These are phyloP conservation scores for Dictyostelium capitatum DNA, from an alignment of 78 protist species.

Conservation along the genomic window DNA sequence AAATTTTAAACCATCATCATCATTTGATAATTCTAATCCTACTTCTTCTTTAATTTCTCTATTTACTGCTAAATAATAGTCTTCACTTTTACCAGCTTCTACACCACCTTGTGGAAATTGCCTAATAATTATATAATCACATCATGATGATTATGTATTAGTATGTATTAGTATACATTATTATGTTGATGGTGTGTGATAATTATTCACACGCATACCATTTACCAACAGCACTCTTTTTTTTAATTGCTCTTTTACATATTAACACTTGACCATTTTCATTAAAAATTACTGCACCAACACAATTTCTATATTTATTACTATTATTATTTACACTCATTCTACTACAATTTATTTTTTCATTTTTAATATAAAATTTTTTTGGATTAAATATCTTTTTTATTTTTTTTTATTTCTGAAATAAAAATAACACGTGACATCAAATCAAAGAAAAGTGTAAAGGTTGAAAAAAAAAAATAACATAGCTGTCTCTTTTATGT, in stretches of 20 bases:
- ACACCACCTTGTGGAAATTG: constrained; percentile 75
- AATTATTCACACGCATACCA: too few species aligned
- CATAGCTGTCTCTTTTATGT: too few species aligned
- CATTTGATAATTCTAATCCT: constrained; percentile 21
- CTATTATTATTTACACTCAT: neutral
- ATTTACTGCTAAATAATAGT: constrained; percentile 22
- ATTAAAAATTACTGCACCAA: constrained; percentile 63
- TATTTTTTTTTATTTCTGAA: too few species aligned
- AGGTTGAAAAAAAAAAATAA: too few species aligned
- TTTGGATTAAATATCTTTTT: too few species aligned
- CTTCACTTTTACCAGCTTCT: constrained; percentile 17
- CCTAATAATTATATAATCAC: constrained; percentile 14
- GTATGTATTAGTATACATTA: neutral
- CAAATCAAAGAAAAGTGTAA: too few species aligned
- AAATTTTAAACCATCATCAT: constrained; percentile 12
- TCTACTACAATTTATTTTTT: too few species aligned
- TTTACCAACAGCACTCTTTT: constrained; percentile 51
- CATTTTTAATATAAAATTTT: too few species aligned
- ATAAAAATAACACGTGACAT: too few species aligned
- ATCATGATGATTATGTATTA: neutral
- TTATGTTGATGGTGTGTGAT: too few species aligned
- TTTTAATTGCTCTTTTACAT: constrained; percentile 37
- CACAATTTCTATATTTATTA: constrained; percentile 40
- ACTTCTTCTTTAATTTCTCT: constrained; percentile 73
- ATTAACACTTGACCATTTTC: constrained; percentile 34